Evolutionary conservation across 1,284 basidiomycete species (phyloP), one percentile per base, ranked within the genome.

Genomic region (Ustilago nuda): DNA sequence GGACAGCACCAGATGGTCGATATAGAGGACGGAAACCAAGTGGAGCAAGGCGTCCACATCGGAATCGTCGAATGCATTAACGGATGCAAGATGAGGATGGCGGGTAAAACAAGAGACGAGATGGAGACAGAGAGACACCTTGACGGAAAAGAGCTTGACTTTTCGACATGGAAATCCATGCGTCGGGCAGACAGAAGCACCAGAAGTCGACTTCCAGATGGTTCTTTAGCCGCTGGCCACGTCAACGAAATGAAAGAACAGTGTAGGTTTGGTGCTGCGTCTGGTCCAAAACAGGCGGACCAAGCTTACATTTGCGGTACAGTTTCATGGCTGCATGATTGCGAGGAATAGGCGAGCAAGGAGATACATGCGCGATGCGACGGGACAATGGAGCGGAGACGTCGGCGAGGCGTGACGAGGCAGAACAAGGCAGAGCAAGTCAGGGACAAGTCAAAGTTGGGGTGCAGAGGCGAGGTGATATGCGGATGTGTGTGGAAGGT

Each of bases 21-120:
- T 50, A 27, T 12, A 32, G 27, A n/a, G 48, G 30, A 32, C 30
- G 32, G 15, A 36, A 41, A 39, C 15, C n/a, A 8, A 39, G 4
- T 15, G 30, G 15, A 57, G 43, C 8, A 45, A 46, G 30, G n/a
- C 32, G 45, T 45, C 33, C 17, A 3, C 33, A 50, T 37, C 52
- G 35, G 46, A 11, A 58, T n/a, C 33, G 33, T 52, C 33, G 15
- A 53, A 35, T 32, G 55, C 17, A 30, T 13, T 33, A 17, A 35
- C 17, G 27, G 32, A 62, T 62, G 61, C 61, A 62, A 30, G 52
- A 56, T 62, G 61, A 56, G 61, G 53, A 56, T 30, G 61, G 46
- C 32, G 27, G 37, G 19, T 27, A 12, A 32, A 13, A 32, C 9
- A 5, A 27, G 27, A 56, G 48, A 45, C 43, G 19, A 17, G 48